Evolutionary conservation across 192 early-diverging fungal species (phyloP).

Genomic region (Coemansia sp.): DNA sequence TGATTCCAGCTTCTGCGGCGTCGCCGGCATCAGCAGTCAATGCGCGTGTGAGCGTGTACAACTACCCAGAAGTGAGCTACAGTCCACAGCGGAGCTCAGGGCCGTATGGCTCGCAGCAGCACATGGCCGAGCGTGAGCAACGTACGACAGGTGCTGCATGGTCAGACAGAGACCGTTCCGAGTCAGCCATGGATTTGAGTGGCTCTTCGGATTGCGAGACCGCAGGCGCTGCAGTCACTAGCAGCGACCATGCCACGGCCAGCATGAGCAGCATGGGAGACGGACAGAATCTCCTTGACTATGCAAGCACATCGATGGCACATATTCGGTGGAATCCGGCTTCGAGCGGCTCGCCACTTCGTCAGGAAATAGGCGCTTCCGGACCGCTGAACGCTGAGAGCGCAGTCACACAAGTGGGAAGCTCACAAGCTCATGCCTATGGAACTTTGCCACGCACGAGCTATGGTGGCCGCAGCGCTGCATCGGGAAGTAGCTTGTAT

Average conservation of each 20-base stretch:
- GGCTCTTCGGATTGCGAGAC: conserved; percentile 1
- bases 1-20: background rate
- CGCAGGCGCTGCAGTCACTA: background rate
- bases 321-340: conserved; percentile 49
- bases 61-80: conserved; percentile 42
- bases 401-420: background rate
- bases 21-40: background rate
- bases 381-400: background rate
- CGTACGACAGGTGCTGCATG: background rate
- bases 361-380: conserved; percentile 23
- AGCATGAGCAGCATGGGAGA: conserved; percentile 7
- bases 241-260: background rate
- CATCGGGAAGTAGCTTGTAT: conserved; percentile 6
- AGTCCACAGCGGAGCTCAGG: conserved; percentile 9
- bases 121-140: background rate
- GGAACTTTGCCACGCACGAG: conserved; percentile 37
- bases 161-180: background rate
- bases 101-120: conserved; percentile 9
- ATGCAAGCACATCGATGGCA: conserved; percentile 25
- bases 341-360: conserved; percentile 35
- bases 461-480: conserved; percentile 8
- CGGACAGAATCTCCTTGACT: conserved; percentile 18
- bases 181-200: background rate
- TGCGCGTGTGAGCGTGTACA: conserved; percentile 18
- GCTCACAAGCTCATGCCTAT: conserved; percentile 11